Conservation (phyloP, 225 moss, liverwort and hornwort genomes). For the Thuidium tamariscinum region DNA sequence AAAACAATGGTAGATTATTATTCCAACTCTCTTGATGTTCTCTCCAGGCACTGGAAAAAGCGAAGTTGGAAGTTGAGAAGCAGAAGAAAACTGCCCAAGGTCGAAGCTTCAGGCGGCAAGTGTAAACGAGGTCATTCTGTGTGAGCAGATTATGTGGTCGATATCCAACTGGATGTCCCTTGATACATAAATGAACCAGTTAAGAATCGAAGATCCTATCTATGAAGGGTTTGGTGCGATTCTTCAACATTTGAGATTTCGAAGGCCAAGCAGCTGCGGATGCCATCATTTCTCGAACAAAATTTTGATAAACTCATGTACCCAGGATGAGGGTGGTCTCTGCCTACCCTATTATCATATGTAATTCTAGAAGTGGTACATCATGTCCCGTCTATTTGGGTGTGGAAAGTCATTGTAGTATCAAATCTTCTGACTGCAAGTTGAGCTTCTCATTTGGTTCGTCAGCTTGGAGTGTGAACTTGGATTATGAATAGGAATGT, state of each 20-base stretch:
- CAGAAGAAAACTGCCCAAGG: constrained; percentile 94
- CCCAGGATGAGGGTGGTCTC: background rate
- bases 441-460: background rate
- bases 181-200: background rate
- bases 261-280: background rate
- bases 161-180: background rate
- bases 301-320: constrained; percentile 2
- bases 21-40: background rate
- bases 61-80: constrained; percentile 85
- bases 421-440: background rate
- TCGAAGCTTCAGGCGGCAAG: constrained; percentile 67
- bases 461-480: background rate
- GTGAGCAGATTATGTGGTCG: background rate
- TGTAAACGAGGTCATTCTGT: constrained; percentile 18
- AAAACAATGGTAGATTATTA: background rate
- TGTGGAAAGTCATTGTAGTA: background rate
- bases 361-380: background rate
- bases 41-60: constrained; percentile 71
- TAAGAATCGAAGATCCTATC: background rate
- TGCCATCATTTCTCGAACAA: background rate
- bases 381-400: background rate
- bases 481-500: background rate
- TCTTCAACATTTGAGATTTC: background rate
- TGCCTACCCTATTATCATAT: background rate
- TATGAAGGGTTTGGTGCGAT: background rate